Evolutionary conservation across 306 rosid species (phyloP).

Genomic region (Gynostemma pentaphyllum): DNA sequence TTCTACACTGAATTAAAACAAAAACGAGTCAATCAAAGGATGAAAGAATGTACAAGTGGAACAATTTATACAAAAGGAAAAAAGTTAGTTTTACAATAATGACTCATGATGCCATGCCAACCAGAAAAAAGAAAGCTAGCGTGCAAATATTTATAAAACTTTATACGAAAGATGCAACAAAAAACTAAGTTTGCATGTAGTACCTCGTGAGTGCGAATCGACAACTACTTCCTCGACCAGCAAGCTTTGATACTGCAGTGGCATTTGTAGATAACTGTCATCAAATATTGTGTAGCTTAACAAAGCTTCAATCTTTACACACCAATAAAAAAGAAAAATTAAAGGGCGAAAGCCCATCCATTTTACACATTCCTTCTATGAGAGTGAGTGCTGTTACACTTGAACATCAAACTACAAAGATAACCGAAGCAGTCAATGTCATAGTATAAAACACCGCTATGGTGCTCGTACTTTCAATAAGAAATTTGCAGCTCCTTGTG

Average conservation of each 20-base stretch:
- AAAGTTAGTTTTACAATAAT: too few relatives aligned
- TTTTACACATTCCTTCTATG: slow-evolving; percentile 9
- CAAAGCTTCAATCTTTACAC: slow-evolving; percentile 33
- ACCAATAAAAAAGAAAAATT: slow-evolving; percentile 16
- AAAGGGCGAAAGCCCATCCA: slow-evolving; percentile 16
- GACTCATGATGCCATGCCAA: too few relatives aligned
- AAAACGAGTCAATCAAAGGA: background rate
- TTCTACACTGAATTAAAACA: background rate
- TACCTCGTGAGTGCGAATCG: slow-evolving; percentile 76
- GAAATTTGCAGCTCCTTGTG: background rate
- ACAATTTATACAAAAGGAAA: too few relatives aligned
- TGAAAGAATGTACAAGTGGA: background rate
- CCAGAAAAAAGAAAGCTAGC: background rate
- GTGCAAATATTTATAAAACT: background rate
- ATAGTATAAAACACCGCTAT: background rate
- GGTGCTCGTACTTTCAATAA: too few relatives aligned
- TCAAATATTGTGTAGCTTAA: slow-evolving; percentile 30
- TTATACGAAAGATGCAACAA: slow-evolving; percentile 23
- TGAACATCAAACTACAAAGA: background rate
- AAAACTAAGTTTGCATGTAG: slow-evolving; percentile 35
- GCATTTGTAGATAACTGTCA: slow-evolving; percentile 80
- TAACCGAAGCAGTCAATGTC: too few relatives aligned
- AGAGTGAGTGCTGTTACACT: background rate
- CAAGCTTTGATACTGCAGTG: slow-evolving; percentile 96
- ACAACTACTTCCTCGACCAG: slow-evolving; percentile 97